These are phyloP conservation scores for Phytophthora ohioensis DNA, from an alignment of 352 stramenopile species.

Conservation along the genomic window DNA sequence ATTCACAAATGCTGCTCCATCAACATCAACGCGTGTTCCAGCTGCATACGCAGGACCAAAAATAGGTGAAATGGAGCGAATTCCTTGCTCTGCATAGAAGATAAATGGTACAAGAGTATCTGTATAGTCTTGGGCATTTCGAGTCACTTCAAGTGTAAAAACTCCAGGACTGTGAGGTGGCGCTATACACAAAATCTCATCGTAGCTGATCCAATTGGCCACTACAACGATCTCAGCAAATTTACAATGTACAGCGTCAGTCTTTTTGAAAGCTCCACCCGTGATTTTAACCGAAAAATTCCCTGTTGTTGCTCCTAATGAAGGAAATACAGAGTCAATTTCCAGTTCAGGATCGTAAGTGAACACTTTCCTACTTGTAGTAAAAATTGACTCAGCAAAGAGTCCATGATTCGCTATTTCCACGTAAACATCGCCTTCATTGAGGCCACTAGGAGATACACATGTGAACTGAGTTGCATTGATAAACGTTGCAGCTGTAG, in stretches of 20 bases:
- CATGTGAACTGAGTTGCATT: conserved; percentile 78
- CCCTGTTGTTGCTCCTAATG: conserved; percentile 73
- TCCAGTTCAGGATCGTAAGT: conserved; percentile 81
- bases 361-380: conserved; percentile 60
- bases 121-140: conserved; percentile 95
- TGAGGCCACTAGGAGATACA: conserved; percentile 56
- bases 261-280: conserved; percentile 83
- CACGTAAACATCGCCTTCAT: conserved; percentile 54
- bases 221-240: conserved; percentile 85
- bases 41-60: conserved; percentile 85
- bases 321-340: conserved; percentile 81
- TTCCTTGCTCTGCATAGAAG: conserved; percentile 84
- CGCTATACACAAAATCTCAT: conserved; percentile 80
- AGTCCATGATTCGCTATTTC: conserved; percentile 80
- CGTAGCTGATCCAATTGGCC: conserved; percentile 68
- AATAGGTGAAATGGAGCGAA: conserved; percentile 84
- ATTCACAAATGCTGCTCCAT: conserved; percentile 91
- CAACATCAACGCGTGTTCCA: conserved; percentile 88
- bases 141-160: conserved; percentile 87
- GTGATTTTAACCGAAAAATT: conserved; percentile 91
- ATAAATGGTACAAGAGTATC: conserved; percentile 69
- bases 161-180: conserved; percentile 71
- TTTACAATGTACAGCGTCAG: conserved; percentile 80
- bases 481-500: conserved; percentile 61
- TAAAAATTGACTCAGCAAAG: conserved; percentile 48